Conservation (phyloP, 768 basidiomycete species). For the Auricularia sp. region DNA sequence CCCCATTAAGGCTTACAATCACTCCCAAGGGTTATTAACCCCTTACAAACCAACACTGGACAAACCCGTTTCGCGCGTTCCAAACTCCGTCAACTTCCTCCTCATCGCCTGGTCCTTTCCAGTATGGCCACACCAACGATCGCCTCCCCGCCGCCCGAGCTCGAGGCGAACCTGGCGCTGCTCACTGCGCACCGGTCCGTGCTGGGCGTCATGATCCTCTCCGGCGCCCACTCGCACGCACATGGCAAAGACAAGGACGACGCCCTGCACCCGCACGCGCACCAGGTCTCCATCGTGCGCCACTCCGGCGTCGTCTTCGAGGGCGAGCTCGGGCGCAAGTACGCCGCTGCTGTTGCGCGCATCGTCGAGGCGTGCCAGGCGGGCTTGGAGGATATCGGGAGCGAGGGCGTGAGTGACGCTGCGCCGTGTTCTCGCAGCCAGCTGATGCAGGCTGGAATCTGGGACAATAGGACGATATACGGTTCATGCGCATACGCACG, state of each 20-base stretch:
- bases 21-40: too few relatives aligned
- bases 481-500: conserved; percentile 84
- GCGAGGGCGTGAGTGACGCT: conserved; percentile 24
- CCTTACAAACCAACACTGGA: too few relatives aligned
- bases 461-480: conserved; percentile 60
- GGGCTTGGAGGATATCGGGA: conserved; percentile 71
- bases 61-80: too few relatives aligned
- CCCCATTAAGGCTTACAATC: too few relatives aligned
- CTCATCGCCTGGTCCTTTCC: too few relatives aligned
- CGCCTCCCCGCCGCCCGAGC: conserved; percentile 49
- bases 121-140: background rate
- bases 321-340: conserved; percentile 69
- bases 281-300: conserved; percentile 61
- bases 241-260: background rate
- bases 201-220: conserved; percentile 76
- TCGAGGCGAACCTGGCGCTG: conserved; percentile 67
- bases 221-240: conserved; percentile 43
- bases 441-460: background rate
- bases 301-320: conserved; percentile 81
- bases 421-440: background rate
- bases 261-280: conserved; percentile 28
- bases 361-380: conserved; percentile 71
- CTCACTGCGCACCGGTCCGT: conserved; percentile 78
- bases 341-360: conserved; percentile 57
- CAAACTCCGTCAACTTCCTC: too few relatives aligned